phyloP scores from a whole-genome alignment of 768 basidiomycete genomes.

The Boletus pseudopeckii region DNA sequence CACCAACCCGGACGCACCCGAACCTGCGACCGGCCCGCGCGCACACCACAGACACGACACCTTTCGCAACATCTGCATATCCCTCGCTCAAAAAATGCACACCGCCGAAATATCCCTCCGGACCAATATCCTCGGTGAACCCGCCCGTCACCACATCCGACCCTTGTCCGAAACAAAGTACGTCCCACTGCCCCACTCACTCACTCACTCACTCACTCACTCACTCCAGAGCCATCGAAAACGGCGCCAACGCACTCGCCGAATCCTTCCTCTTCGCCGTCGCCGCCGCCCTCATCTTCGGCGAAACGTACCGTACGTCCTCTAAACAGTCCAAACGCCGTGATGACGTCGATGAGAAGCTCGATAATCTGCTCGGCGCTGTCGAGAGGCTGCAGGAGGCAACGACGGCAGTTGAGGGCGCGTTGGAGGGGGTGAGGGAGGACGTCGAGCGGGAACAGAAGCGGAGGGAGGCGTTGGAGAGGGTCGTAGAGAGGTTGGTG shows the following conservation, averaged over 20 bases:
- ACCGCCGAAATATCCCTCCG: slow-evolving; percentile 68
- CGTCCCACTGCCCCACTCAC: slow-evolving; percentile 12
- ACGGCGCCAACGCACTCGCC: slow-evolving; percentile 79
- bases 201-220: neutral
- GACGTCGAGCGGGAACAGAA: slow-evolving; percentile 30
- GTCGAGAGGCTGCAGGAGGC: slow-evolving; percentile 45
- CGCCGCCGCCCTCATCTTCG: slow-evolving; percentile 68
- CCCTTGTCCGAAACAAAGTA: slow-evolving; percentile 77
- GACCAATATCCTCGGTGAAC: slow-evolving; percentile 74
- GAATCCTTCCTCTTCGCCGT: slow-evolving; percentile 84
- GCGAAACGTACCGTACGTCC: slow-evolving; percentile 73
- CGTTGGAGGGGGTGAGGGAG: slow-evolving; percentile 43
- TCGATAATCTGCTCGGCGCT: slow-evolving; percentile 52
- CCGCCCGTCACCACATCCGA: slow-evolving; percentile 58
- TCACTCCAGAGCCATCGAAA: slow-evolving; percentile 67
- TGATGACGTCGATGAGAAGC: slow-evolving; percentile 66
- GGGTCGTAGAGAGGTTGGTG: slow-evolving; percentile 62
- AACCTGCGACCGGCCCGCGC: no score
- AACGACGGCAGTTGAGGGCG: slow-evolving; percentile 42
- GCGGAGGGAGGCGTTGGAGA: slow-evolving; percentile 62
- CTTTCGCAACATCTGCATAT: slow-evolving; percentile 68
- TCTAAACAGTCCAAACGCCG: slow-evolving; percentile 67
- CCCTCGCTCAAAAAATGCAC: slow-evolving; percentile 75
- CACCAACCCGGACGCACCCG: no score
- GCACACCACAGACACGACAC: slow-evolving; percentile 53